Percentiles rank a stretch among this genome's conserved stretches.
These are phyloP conservation scores for Apiospora marii DNA, from an alignment of 2,329 filamentous ascomycete species.

Conservation along the genomic window DNA sequence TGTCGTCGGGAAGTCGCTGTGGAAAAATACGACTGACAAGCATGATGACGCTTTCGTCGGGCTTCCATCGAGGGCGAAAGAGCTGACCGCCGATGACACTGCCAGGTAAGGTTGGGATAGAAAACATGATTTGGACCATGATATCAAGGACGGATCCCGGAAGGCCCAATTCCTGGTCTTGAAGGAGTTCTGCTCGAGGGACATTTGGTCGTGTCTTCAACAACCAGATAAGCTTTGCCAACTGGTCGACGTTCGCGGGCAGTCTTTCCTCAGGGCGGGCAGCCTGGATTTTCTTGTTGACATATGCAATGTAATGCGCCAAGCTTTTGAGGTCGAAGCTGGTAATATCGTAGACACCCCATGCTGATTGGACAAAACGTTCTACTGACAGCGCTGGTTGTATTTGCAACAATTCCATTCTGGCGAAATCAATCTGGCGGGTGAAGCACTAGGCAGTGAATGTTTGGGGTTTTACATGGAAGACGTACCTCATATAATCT, in stretches of 20 bases:
- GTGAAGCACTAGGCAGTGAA: no score
- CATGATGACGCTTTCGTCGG: not conserved
- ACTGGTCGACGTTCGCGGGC: not conserved
- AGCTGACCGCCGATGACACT: not conserved
- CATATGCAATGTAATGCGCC: not conserved
- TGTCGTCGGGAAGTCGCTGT: not conserved
- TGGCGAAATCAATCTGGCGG: accelerated
- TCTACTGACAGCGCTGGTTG: not conserved
- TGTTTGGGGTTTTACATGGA: no score
- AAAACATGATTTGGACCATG: not conserved
- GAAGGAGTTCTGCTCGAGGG: not conserved
- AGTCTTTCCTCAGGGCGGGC: not conserved
- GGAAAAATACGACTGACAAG: not conserved
- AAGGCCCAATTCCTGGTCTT: not conserved
- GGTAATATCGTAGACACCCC: not conserved
- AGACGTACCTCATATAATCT: no score
- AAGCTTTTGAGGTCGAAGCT: not conserved
- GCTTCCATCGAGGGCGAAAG: not conserved
- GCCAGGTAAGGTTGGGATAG: not conserved
- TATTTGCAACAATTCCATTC: not conserved
- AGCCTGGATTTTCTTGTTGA: not conserved
- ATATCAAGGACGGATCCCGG: not conserved
- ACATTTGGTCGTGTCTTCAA: not conserved
- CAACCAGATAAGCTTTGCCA: not conserved
- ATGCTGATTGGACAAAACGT: not conserved